Evolutionary conservation across 176 grass and related monocot species (phyloP), one percentile per base, ranked within the genome.

Genomic region (Zoysia pacifica): DNA sequence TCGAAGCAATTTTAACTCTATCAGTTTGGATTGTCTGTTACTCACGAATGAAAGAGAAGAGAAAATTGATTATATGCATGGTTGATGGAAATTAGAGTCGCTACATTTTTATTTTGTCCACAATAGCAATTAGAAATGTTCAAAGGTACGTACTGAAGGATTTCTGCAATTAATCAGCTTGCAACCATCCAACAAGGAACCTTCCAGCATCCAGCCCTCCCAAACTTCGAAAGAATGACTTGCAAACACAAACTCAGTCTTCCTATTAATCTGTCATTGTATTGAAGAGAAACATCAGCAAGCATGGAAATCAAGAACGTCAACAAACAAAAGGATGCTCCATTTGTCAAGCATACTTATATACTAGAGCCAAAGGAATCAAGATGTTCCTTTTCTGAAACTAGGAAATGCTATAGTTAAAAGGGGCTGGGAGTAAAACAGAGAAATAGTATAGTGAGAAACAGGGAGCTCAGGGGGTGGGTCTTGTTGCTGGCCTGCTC

Each of bases 211-310:
- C 96, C 96, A 99, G 59, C 71, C 87, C 60, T 95, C 96, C 92
- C 96, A 95, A 45, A 95, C 76, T 79, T 95, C 96, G 52, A 99
- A 99, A 75, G 77, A 91, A 82, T 99, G 81, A 53, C 92, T 99
- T 37, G 96, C 92, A 93, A 99, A 99, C 58, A 99, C 92, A 82
- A 89, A 95, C 70, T 99, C 92, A 55, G 79, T 95, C 83, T 74
- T 93, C 85, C 90, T 99, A 77, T 99, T 99, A 19, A 99, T 94
- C 92, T 99, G 86, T 66, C 18, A 73, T 6, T 52, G 79, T 9
- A 71, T 67, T 64, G 11, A 72, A 40, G 18, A n/a, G 45, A 7
- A 67, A 82, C 11, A 53, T 76, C 6, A 74, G 14, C 65, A 64
- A 70, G 44, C 13, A 4, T 38, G 28, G 51, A 63, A 20, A 43